Evolutionary conservation across 2,329 filamentous ascomycete species (phyloP).

Genomic region (Dothiorella sarmentorum): DNA sequence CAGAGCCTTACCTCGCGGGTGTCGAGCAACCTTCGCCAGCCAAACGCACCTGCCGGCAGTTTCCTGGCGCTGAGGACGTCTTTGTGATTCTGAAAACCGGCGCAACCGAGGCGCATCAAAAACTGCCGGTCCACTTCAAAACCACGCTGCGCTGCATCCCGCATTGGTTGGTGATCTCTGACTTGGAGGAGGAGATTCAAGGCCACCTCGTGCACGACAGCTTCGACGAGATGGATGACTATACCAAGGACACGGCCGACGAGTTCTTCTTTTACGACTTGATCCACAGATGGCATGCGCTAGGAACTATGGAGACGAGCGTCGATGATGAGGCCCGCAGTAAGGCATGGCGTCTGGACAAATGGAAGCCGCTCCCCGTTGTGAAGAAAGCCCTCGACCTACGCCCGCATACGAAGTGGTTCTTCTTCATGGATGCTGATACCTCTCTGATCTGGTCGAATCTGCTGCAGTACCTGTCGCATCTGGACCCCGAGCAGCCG

Average conservation of each 20-base stretch:
- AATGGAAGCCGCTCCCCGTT: slow-evolving; percentile 59
- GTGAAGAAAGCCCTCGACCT: slow-evolving; percentile 46
- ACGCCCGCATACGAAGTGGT: slow-evolving; percentile 43
- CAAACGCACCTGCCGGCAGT: slow-evolving; percentile 34
- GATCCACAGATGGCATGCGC: slow-evolving; percentile 44
- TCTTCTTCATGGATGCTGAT: slow-evolving; percentile 58
- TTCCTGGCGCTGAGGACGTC: slow-evolving; percentile 46
- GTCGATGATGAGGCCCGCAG: background rate
- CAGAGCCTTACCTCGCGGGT: too few species aligned
- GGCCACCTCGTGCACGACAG: slow-evolving; percentile 47
- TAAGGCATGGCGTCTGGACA: slow-evolving; percentile 51
- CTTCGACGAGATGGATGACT: slow-evolving; percentile 44
- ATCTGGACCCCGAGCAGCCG: slow-evolving; percentile 43
- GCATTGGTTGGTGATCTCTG: slow-evolving; percentile 56
- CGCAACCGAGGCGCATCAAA: slow-evolving; percentile 56
- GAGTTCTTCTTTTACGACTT: slow-evolving; percentile 55
- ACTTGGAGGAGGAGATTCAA: slow-evolving; percentile 55
- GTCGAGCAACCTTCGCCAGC: too few species aligned
- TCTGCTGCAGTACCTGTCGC: slow-evolving; percentile 51
- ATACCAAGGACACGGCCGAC: slow-evolving; percentile 38
- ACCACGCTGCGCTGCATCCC: slow-evolving; percentile 57
- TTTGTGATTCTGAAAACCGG: slow-evolving; percentile 60
- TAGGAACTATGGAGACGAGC: slow-evolving; percentile 24
- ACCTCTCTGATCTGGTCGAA: slow-evolving; percentile 56
- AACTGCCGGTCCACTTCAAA: slow-evolving; percentile 55